Evolutionary conservation across 768 basidiomycete genomes (phyloP).

Genomic region (Cubamyces sp.): DNA sequence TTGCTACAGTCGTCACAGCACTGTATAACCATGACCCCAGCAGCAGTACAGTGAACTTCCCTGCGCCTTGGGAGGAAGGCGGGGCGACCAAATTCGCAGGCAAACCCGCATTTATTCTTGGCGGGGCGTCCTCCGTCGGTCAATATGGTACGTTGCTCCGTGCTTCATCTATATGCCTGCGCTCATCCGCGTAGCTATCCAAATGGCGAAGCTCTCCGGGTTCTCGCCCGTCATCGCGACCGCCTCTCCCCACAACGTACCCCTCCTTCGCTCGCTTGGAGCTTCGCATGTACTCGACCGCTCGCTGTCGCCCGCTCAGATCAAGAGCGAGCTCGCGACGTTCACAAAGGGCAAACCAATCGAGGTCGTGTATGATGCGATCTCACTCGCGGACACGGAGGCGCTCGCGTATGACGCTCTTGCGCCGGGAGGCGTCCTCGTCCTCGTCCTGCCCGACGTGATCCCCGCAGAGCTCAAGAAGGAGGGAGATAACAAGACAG

Average conservation of each 20-base stretch:
- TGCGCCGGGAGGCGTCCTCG: conserved; percentile 24
- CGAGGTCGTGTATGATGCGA: conserved; percentile 29
- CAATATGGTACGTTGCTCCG: conserved; percentile 30
- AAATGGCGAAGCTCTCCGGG: conserved; percentile 35
- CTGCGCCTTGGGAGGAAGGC: conserved; percentile 33
- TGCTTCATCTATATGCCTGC: neutral
- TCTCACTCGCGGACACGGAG: conserved; percentile 29
- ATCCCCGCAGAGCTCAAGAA: conserved; percentile 14
- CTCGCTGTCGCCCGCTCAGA: conserved; percentile 2
- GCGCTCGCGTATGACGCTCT: conserved; percentile 25
- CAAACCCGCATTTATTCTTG: conserved; percentile 33
- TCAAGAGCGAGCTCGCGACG: conserved; percentile 9
- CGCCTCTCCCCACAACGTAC: conserved; percentile 32
- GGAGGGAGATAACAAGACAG: conserved; percentile 18
- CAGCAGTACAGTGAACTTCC: conserved; percentile 7
- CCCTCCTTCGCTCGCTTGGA: conserved; percentile 32
- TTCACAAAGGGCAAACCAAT: conserved; percentile 26
- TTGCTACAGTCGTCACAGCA: conserved; percentile 43
- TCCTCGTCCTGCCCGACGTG: conserved; percentile 20
- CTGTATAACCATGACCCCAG: conserved; percentile 36
- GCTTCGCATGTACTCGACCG: conserved; percentile 37
- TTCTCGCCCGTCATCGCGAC: conserved; percentile 38
- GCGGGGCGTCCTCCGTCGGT: conserved; percentile 36
- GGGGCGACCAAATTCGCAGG: conserved; percentile 28
- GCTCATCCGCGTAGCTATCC: conserved; percentile 25